Evolutionary conservation across 2,329 filamentous ascomycete genomes (phyloP).

Genomic region (Orbilia brochopaga): DNA sequence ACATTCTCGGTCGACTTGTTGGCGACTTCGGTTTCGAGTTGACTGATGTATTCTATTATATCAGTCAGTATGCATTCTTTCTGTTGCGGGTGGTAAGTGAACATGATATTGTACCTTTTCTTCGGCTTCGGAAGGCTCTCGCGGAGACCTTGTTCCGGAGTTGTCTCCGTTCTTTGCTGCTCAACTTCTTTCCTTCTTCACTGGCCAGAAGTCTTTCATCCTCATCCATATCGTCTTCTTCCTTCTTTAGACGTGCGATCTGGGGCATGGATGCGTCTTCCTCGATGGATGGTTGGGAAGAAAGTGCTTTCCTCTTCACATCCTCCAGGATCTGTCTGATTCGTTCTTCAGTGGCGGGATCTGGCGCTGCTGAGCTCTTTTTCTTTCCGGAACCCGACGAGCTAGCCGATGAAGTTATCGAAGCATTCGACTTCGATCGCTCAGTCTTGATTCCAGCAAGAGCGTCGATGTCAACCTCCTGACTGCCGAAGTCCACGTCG

Average conservation of each 20-base stretch:
- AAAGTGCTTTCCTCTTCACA: slow-evolving; percentile 68
- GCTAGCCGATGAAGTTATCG: slow-evolving; percentile 53
- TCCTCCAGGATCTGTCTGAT: slow-evolving; percentile 91
- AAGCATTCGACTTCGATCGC: slow-evolving; percentile 51
- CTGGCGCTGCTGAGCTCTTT: slow-evolving; percentile 58
- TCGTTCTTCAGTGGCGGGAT: slow-evolving; percentile 79
- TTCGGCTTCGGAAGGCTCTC: slow-evolving; percentile 92
- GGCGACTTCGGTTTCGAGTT: slow-evolving; percentile 88
- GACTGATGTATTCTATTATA: slow-evolving; percentile 86
- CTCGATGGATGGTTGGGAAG: slow-evolving; percentile 56
- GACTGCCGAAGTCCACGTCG: slow-evolving; percentile 65
- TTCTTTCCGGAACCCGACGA: slow-evolving; percentile 63
- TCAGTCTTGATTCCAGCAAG: slow-evolving; percentile 60
- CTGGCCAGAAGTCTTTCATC: slow-evolving; percentile 93
- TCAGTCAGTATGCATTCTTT: slow-evolving; percentile 11
- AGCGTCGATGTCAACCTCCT: slow-evolving; percentile 74
- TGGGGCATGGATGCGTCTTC: slow-evolving; percentile 64
- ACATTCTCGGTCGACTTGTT: slow-evolving; percentile 81
- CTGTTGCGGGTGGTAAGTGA: not conserved
- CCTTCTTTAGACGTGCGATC: slow-evolving; percentile 79
- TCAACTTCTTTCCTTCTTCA: slow-evolving; percentile 98
- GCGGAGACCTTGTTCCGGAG: slow-evolving; percentile 99
- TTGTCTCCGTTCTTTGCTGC: slow-evolving; percentile 93
- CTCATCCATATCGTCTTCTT: slow-evolving; percentile 98
- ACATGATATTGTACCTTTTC: slow-evolving; percentile 78